A percentile compares a stretch with the other conserved stretches of the same genome.
Conservation (phyloP, 169 alveolate species). For the Blepharisma undulans region DNA sequence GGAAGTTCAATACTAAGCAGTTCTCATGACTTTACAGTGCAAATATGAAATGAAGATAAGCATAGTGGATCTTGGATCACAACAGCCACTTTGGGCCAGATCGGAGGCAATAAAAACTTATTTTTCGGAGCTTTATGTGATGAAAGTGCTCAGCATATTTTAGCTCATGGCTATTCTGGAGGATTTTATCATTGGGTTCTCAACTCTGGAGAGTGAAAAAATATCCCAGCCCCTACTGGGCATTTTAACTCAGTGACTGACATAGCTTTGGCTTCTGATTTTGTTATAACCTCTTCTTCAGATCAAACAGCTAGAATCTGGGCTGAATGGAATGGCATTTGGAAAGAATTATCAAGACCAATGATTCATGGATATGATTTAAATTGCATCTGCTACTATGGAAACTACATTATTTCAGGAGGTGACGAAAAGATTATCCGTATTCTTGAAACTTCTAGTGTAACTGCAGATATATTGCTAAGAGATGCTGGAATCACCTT, state of each 20-base stretch:
- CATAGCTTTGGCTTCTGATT: slow-evolving; percentile 61
- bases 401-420: slow-evolving; percentile 58
- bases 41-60: slow-evolving; percentile 67
- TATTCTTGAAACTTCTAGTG: slow-evolving; percentile 66
- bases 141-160: slow-evolving; percentile 48
- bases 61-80: slow-evolving; percentile 56
- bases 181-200: slow-evolving; percentile 74
- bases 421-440: slow-evolving; percentile 81
- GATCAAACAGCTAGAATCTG: slow-evolving; percentile 78
- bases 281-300: slow-evolving; percentile 60
- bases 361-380: slow-evolving; percentile 69
- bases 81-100: slow-evolving; percentile 76
- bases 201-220: slow-evolving; percentile 48
- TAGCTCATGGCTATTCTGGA: slow-evolving; percentile 78
- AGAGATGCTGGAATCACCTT: not conserved
- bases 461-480: not conserved
- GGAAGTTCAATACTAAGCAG: slow-evolving; percentile 46
- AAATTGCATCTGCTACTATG: slow-evolving; percentile 40
- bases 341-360: slow-evolving; percentile 78
- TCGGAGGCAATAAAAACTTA: slow-evolving; percentile 75
- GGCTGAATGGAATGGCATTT: slow-evolving; percentile 42
- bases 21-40: slow-evolving; percentile 74
- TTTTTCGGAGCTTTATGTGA: slow-evolving; percentile 70
- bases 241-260: slow-evolving; percentile 78
- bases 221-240: slow-evolving; percentile 68